A percentile compares a stretch with the other conserved stretches of the same genome.
Evolutionary conservation across 352 stramenopile genomes (phyloP).

Genomic region (Globisporangium camurandrum): DNA sequence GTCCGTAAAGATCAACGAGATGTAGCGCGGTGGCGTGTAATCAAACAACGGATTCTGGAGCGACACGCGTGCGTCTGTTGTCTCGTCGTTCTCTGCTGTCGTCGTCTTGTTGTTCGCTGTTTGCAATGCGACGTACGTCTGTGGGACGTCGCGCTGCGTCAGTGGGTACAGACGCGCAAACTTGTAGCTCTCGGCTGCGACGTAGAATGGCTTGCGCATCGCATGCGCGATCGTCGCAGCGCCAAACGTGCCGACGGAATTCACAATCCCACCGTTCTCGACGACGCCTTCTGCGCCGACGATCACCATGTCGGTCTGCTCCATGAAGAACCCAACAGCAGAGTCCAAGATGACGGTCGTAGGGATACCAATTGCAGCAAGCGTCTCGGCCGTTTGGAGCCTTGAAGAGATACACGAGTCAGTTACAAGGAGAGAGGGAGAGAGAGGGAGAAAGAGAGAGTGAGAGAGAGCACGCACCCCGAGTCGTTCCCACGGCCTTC

Average conservation of each 20-base stretch:
- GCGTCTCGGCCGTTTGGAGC: constrained; percentile 64
- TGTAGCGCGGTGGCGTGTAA: constrained; percentile 97
- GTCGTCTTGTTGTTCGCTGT: constrained; percentile 10
- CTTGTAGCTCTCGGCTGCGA: constrained; percentile 97
- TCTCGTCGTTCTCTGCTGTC: constrained; percentile 10
- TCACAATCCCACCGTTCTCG: constrained; percentile 97
- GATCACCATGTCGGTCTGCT: constrained; percentile 93
- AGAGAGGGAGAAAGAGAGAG: neutral
- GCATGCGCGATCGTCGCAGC: constrained; percentile 92
- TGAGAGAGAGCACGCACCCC: constrained; percentile 40
- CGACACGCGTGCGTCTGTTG: constrained; percentile 61
- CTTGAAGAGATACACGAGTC: constrained; percentile 15
- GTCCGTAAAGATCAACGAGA: constrained; percentile 98
- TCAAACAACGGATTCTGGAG: constrained; percentile 91
- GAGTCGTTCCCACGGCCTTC: constrained; percentile 89
- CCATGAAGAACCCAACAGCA: constrained; percentile 95
- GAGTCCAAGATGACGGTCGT: constrained; percentile 95
- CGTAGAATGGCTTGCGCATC: constrained; percentile 97
- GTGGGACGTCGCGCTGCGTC: constrained; percentile 92
- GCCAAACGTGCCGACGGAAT: constrained; percentile 96
- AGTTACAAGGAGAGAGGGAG: neutral
- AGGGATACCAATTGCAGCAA: constrained; percentile 86
- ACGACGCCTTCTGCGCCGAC: constrained; percentile 95
- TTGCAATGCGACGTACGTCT: constrained; percentile 54
- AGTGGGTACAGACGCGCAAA: constrained; percentile 98